phyloP scores from a whole-genome alignment of 2,329 filamentous ascomycete species.

The Thielaviopsis euricoi region DNA sequence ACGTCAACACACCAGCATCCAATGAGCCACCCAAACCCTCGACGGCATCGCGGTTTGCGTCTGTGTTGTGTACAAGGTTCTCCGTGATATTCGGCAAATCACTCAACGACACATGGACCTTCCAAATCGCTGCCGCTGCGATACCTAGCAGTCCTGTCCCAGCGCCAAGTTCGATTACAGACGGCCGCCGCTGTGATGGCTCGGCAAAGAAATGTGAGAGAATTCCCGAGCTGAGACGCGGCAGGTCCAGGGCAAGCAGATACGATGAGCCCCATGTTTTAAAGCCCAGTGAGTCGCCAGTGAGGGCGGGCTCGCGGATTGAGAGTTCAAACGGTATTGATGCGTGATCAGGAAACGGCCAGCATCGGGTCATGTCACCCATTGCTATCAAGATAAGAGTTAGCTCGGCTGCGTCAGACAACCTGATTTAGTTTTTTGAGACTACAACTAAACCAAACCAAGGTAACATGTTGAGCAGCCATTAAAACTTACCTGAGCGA shows the following conservation, averaged over 20 bases:
- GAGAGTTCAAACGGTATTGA: slow-evolving; percentile 40
- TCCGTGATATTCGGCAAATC: slow-evolving; percentile 72
- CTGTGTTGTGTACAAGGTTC: slow-evolving; percentile 62
- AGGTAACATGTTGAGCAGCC: too few species aligned
- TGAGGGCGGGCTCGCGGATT: slow-evolving; percentile 75
- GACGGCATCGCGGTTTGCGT: slow-evolving; percentile 43
- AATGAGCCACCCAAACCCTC: slow-evolving; percentile 37
- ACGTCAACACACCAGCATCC: slow-evolving; percentile 54
- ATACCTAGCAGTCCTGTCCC: slow-evolving; percentile 86
- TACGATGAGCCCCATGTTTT: slow-evolving; percentile 95
- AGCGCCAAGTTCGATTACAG: slow-evolving; percentile 64
- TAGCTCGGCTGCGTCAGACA: background rate
- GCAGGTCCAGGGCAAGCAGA: slow-evolving; percentile 60
- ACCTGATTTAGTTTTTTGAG: background rate
- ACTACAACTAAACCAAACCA: background rate
- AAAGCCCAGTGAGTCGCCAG: slow-evolving; percentile 63
- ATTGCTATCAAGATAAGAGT: slow-evolving; percentile 24
- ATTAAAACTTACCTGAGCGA: slow-evolving; percentile 38
- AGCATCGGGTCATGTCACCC: slow-evolving; percentile 38
- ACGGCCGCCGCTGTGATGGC: slow-evolving; percentile 17
- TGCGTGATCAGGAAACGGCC: slow-evolving; percentile 27
- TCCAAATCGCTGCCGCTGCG: slow-evolving; percentile 59
- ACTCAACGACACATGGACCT: slow-evolving; percentile 52
- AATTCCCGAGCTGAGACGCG: slow-evolving; percentile 26
- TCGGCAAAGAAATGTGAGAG: slow-evolving; percentile 29